These are phyloP conservation scores for Tympanopsis confertula DNA, from an alignment of 2,329 filamentous ascomycete species.

Conservation along the genomic window DNA sequence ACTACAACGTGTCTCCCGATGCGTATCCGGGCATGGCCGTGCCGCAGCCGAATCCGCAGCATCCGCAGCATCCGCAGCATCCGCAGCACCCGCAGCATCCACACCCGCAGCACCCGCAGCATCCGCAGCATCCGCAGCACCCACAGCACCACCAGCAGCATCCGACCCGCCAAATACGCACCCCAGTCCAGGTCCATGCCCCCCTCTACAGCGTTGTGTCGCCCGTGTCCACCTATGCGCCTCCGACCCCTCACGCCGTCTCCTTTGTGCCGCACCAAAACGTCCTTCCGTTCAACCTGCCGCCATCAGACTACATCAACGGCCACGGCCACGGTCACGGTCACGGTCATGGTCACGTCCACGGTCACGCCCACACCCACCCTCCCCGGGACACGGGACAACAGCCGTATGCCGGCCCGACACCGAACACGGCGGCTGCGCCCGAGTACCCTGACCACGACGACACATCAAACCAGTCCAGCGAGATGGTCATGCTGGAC, in stretches of 20 bases:
- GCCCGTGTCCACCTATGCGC: no score
- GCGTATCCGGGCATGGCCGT: no score
- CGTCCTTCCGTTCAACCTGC: neutral
- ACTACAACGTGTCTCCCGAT: no score
- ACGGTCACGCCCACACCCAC: no score
- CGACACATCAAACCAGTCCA: neutral
- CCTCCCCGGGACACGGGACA: no score
- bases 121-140: neutral
- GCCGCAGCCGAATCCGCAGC: no score
- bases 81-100: neutral
- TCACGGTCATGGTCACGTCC: no score
- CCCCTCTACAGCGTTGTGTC: no score
- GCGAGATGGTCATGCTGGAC: neutral
- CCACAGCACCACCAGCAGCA: neutral
- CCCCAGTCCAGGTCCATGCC: no score
- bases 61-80: neutral
- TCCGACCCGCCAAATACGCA: neutral
- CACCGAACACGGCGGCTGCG: neutral
- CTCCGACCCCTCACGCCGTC: neutral
- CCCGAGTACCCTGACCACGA: neutral
- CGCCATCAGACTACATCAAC: neutral
- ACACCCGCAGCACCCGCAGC: neutral
- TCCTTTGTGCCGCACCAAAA: neutral
- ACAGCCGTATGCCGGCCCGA: no score
- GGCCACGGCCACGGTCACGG: neutral